phyloP scores from a whole-genome alignment of 108 stramenopile genomes.

The Skeletonema menzelii region DNA sequence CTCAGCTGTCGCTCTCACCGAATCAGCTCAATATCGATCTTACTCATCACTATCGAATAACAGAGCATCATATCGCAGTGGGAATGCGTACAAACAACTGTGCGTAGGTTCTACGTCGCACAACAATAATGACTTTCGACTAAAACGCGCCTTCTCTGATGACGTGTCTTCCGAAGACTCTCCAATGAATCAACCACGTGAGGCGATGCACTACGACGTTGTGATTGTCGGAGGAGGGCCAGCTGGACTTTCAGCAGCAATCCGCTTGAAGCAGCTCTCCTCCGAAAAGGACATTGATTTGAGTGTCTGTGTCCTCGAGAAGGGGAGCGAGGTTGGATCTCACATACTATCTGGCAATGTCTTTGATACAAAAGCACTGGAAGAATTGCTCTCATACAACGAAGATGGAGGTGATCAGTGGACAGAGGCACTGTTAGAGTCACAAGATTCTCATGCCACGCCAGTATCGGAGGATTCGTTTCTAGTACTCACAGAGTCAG shows the following conservation, averaged over 20 bases:
- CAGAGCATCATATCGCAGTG: not conserved
- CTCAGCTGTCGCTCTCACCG: not conserved
- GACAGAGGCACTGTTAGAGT: conserved; percentile 59
- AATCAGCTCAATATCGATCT: not conserved
- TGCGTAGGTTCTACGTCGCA: not conserved
- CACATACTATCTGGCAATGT: conserved; percentile 99
- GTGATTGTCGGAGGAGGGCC: conserved; percentile 90
- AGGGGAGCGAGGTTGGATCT: conserved; percentile 96
- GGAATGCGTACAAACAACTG: not conserved
- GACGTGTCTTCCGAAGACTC: not conserved
- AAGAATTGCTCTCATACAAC: conserved; percentile 92
- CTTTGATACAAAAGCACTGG: conserved; percentile 96
- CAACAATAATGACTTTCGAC: not conserved
- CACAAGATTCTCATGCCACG: conserved; percentile 77
- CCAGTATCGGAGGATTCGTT: conserved; percentile 90
- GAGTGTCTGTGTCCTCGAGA: conserved; percentile 97
- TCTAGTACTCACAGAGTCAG: conserved; percentile 71
- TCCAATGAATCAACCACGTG: conserved; percentile 54
- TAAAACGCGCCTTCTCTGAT: conserved; percentile 3
- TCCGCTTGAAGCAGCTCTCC: conserved; percentile 96
- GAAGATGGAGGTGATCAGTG: conserved; percentile 63
- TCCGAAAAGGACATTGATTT: conserved; percentile 81
- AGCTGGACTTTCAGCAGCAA: conserved; percentile 94
- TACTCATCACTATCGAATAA: conserved; percentile 1
- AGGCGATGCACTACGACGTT: conserved; percentile 90